Evolutionary conservation across 106 monocot genomes (phyloP).

Genomic region (Triglochin maritima): DNA sequence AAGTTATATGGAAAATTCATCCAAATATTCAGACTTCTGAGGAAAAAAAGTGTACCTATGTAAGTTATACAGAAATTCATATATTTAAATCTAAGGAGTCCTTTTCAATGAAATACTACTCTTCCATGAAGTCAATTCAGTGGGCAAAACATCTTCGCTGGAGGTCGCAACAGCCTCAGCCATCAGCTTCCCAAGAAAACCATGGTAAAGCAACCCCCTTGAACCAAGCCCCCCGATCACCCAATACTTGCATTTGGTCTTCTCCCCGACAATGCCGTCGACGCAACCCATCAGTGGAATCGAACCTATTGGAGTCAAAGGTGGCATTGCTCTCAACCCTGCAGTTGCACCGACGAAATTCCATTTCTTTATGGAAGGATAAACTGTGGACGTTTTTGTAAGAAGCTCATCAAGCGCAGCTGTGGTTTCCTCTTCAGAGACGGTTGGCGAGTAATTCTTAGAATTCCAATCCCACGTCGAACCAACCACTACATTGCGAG

Average conservation of each 20-base stretch:
- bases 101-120: not conserved
- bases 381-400: constrained; percentile 53
- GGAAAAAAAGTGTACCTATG: no score
- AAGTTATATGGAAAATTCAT: no score
- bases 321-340: constrained; percentile 87
- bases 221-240: constrained; percentile 74
- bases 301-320: constrained; percentile 67
- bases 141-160: constrained; percentile 54
- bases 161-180: constrained; percentile 58
- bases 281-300: constrained; percentile 75
- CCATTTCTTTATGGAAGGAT: constrained; percentile 73
- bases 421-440: constrained; percentile 43
- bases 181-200: constrained; percentile 65
- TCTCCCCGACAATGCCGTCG: constrained; percentile 25
- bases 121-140: constrained; percentile 83
- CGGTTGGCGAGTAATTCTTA: constrained; percentile 30
- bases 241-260: constrained; percentile 42
- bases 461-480: constrained; percentile 97
- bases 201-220: constrained; percentile 90
- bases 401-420: constrained; percentile 49
- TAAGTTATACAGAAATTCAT: not conserved
- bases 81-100: not conserved
- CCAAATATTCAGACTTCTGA: no score
- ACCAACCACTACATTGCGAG: constrained; percentile 47
- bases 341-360: constrained; percentile 49